Conservation (phyloP, 768 basidiomycete species). For the Cantharellus anzutake region DNA sequence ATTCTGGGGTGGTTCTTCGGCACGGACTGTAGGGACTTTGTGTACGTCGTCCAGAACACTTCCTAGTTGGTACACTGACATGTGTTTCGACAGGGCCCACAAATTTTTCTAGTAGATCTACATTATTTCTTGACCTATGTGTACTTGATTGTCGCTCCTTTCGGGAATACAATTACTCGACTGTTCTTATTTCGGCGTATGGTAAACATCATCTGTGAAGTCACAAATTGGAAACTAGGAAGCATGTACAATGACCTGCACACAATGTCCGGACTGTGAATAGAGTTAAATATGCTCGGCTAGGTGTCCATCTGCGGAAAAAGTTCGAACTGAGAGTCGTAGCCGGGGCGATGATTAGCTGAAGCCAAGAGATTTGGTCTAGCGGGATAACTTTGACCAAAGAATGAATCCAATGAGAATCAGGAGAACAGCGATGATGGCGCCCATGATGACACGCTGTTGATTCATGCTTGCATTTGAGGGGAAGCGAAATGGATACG, state of each 20-base stretch:
- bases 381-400: slow-evolving; percentile 41
- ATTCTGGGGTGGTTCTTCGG: neutral
- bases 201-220: no score
- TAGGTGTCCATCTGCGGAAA: no score
- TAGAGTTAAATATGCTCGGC: neutral
- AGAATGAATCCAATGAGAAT: slow-evolving; percentile 65
- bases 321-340: neutral
- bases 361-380: neutral
- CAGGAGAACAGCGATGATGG: slow-evolving; percentile 70
- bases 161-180: no score
- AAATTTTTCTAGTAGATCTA: neutral
- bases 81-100: neutral
- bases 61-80: no score
- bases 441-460: slow-evolving; percentile 73
- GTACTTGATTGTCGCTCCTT: no score
- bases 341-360: neutral
- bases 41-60: no score
- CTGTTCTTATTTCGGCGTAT: no score
- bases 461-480: slow-evolving; percentile 70
- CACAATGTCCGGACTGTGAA: neutral
- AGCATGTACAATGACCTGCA: neutral
- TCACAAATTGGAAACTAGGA: no score
- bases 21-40: no score
- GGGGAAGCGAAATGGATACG: slow-evolving; percentile 6
- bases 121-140: no score